Conservation (phyloP, 257 asterid genomes). For the Plantago elongata region DNA sequence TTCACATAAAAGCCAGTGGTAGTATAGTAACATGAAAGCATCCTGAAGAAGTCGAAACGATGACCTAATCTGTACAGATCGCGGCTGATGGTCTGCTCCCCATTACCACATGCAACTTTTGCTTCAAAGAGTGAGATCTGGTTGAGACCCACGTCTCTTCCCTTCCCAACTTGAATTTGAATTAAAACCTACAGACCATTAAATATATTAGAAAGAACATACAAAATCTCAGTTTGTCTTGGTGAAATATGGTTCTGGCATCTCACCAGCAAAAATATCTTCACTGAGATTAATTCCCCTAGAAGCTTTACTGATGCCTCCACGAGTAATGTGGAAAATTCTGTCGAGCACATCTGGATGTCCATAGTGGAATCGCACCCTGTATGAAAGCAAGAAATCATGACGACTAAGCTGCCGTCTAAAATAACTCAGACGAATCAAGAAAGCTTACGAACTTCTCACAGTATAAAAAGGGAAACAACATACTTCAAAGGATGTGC, state of each 20-base stretch:
- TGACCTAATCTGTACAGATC: constrained; percentile 55
- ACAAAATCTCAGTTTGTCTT: not conserved
- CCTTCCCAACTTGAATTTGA: constrained; percentile 54
- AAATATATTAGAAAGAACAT: constrained; percentile 6
- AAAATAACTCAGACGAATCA: not conserved
- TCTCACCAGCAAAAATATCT: constrained; percentile 58
- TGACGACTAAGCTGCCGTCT: not conserved
- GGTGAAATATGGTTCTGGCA: not conserved
- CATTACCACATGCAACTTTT: constrained; percentile 57
- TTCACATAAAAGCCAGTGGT: constrained; percentile 57
- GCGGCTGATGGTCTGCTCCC: constrained; percentile 57
- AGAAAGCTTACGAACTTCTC: not conserved
- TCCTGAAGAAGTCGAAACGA: constrained; percentile 53
- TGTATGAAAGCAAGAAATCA: constrained; percentile 16
- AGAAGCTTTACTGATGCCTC: constrained; percentile 63
- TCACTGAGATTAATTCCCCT: constrained; percentile 57
- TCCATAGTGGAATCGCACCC: constrained; percentile 64
- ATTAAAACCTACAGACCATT: constrained; percentile 34
- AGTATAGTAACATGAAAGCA: constrained; percentile 45
- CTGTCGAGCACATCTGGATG: constrained; percentile 62
- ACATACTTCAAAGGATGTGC: constrained; percentile 58
- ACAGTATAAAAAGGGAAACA: constrained; percentile 14
- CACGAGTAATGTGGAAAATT: constrained; percentile 63
- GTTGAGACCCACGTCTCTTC: constrained; percentile 47
- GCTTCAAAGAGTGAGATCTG: constrained; percentile 39